Base-by-base conservation (phyloP, 225 moss, liverwort and hornwort genomes). In the Rhytidiadelphus loreus region DNA sequence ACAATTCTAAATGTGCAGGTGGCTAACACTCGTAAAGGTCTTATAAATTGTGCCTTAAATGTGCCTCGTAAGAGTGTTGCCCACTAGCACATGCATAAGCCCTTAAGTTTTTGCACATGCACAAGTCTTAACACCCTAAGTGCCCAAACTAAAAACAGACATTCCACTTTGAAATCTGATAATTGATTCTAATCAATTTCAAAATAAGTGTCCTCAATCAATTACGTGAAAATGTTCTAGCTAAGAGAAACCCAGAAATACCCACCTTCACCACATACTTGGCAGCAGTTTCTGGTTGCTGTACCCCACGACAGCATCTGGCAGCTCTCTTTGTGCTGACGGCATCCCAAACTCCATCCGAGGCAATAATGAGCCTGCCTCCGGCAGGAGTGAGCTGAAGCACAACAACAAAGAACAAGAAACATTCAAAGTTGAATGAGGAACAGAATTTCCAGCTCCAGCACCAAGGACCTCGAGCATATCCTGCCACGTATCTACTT, bases 331-430 rank as follows among this genome's bases (percentile, higher is more conserved):
- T 94, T 50, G 95, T 91, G 88, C 93, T 93, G 60, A 97, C 55
- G n/a, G 97, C 95, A 91, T 97, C 97, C 97, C 97, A 97, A 48
- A 97, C 97, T 29, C 97, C 97, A 70, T 97, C 97, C 24, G 97
- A 97, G 17, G 97, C 97, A 80, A 97, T 90, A 53, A 97, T 93
- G 53, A 97, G 94, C 53, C 97, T 72, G n/a, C 94, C 97, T 88
- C 97, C 97, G 35, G 94, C 90, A 84, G 90, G 80, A 46, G 95
- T 88, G 16, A 97, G 90, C 95, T 93, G 91, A 65, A 86, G 66
- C 87, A 66, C 64, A 82, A 61, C 79, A 61, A 43, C n/a, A 48
- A 86, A 23, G 44, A 78, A 23, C 61, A 62, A 13, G 11, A 55
- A 50, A 43, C 52, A 65, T 64, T 81, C 55, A 57, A 50, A 76